Evolutionary conservation across 495 filamentous ascomycete species (phyloP).

Genomic region (Usnea hakonensis): DNA sequence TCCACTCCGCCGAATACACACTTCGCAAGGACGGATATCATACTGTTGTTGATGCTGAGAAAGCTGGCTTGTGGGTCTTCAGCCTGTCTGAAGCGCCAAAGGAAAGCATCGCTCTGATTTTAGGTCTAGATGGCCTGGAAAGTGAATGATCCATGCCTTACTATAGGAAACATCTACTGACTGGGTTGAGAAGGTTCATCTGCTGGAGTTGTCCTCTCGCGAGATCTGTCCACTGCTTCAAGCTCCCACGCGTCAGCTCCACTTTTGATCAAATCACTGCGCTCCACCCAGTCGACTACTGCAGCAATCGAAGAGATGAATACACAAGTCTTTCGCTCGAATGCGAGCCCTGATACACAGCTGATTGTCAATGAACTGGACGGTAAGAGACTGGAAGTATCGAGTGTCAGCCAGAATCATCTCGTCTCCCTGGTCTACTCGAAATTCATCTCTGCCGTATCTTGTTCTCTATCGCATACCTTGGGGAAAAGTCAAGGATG

Average conservation of each 20-base stretch:
- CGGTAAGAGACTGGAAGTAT: neutral
- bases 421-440: neutral
- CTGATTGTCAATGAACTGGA: neutral
- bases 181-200: neutral
- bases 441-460: slow-evolving; percentile 7
- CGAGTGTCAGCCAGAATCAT: neutral
- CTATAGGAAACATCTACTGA: neutral
- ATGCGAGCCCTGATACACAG: neutral
- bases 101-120: neutral
- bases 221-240: neutral
- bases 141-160: neutral
- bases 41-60: slow-evolving; percentile 9
- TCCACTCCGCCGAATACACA: neutral
- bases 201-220: neutral
- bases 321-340: neutral
- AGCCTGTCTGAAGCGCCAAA: slow-evolving; percentile 9
- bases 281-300: neutral
- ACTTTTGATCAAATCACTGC: neutral
- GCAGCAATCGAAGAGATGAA: neutral
- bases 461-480: neutral
- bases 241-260: neutral
- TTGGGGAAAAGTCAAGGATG: neutral
- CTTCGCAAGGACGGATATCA: slow-evolving; percentile 7
- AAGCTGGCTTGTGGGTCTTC: slow-evolving; percentile 18
- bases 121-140: neutral